These are phyloP conservation scores for Coemansia sp. DNA, from an alignment of 192 early-diverging fungal genomes.

Conservation along the genomic window DNA sequence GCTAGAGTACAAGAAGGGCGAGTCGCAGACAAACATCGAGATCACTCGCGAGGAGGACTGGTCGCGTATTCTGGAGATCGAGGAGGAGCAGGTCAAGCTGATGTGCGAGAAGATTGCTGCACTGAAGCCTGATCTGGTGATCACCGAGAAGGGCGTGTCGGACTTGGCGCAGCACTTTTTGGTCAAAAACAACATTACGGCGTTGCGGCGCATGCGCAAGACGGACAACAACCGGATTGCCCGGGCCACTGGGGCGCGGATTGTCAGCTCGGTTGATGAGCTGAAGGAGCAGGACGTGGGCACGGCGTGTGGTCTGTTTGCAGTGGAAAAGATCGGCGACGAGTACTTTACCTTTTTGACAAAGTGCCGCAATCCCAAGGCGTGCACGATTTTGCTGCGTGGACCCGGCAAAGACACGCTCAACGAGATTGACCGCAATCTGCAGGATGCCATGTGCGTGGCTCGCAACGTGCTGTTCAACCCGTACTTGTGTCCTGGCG, in stretches of 20 bases:
- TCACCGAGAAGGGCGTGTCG: slow-evolving; percentile 99
- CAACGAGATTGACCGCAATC: slow-evolving; percentile 97
- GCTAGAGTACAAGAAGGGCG: slow-evolving; percentile 99
- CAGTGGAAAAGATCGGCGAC: slow-evolving; percentile 97
- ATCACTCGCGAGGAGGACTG: slow-evolving; percentile 96
- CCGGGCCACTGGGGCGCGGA: slow-evolving; percentile 93
- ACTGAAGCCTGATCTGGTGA: slow-evolving; percentile 95
- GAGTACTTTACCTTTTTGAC: slow-evolving; percentile 98
- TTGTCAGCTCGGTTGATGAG: slow-evolving; percentile 96
- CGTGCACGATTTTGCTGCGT: slow-evolving; percentile 95
- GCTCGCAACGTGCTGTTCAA: slow-evolving; percentile 98
- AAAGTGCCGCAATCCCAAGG: slow-evolving; percentile 94
- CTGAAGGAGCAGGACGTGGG: slow-evolving; percentile 95
- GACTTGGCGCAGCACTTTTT: slow-evolving; percentile 99
- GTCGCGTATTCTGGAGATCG: slow-evolving; percentile 94
- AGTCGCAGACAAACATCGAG: slow-evolving; percentile 98
- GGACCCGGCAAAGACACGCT: slow-evolving; percentile 97
- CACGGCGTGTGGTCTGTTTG: slow-evolving; percentile 89
- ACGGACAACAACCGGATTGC: slow-evolving; percentile 99
- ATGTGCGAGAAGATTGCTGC: slow-evolving; percentile 96
- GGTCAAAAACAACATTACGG: slow-evolving; percentile 96
- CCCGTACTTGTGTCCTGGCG: slow-evolving; percentile 90
- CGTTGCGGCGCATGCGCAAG: slow-evolving; percentile 95
- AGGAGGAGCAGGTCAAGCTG: slow-evolving; percentile 97
- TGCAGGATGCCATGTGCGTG: slow-evolving; percentile 98